Base-by-base conservation (phyloP, 2,329 filamentous ascomycete genomes). In the Botryotinia convoluta region DNA sequence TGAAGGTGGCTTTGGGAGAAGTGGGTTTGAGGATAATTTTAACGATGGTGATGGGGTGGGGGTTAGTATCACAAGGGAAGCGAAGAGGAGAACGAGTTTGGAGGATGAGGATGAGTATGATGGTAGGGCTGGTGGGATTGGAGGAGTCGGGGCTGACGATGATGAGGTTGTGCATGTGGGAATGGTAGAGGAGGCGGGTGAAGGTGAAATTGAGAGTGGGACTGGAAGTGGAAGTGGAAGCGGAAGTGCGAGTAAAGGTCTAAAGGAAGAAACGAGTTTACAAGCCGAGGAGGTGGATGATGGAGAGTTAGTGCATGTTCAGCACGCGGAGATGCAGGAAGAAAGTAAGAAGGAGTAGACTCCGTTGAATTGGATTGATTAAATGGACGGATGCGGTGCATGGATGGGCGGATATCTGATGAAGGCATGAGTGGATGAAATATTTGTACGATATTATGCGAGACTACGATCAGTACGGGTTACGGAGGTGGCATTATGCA, bases 71-170 rank as follows among this genome's bases (percentile, higher is more conserved):
- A 81, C 79, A 54, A 81, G 78, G 1, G 79, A 81, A 74, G 80
- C 80, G 63, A 80, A 78, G 75, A 73, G 80, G 72, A 77, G 80
- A 63, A 81, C 79, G 42, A 81, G 79, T 74, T 72, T 81, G 6
- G 80, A 81, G 72, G 80, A 81, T 76, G 79, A 81, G 68, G 70
- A 72, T 37, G 80, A 81, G 57, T 79, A 79, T 60, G 77, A 79
- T 37, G 78, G 79, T 60, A 78, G 76, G 73, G 78, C 77, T 39
- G 76, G 78, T 48, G 77, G 79, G 73, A 76, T 79, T 48, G 74
- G 73, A 37, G 73, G 75, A 42, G 71, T 57, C 39, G 72, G 69
- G 35, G 75, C 71, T 26, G 69, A 62, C 18, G 71, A 75, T 26
- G 76, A 74, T 22, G 76, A 75, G 45, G 72, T 80, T 57, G 75